Evolutionary conservation across 2,329 filamentous ascomycete genomes (phyloP), one percentile per base, ranked within the genome.

Genomic region (Teratosphaeria zuluensis): DNA sequence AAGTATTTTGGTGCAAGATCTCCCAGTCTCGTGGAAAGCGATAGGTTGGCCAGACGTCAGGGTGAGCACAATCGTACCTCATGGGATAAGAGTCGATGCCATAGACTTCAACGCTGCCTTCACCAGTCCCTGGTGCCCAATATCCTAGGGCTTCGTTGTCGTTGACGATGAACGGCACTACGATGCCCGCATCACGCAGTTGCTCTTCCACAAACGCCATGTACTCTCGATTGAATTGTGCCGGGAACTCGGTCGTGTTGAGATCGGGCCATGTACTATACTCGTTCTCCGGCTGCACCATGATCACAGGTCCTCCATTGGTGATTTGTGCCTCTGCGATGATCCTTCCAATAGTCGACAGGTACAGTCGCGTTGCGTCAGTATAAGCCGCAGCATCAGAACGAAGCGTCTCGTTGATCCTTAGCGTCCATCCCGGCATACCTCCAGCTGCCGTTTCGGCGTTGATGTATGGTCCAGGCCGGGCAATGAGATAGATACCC

Each of bases 211-310:
- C 83, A 62, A 87, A 85, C 58, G 84, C 78, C 72, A 92, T 83
- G 69, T 92, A 94, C 48, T 77, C 72, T 21, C 76, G 77, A 0
- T 75, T 77, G 0, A 80, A 76, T 0, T 80, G 77, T 65, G 90
- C 84, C 0, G 86, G 86, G 63, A 87, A 89, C 56, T 76, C 77
- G 2, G 75, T 69, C 0, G 61, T 59, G 48, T 51, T 48, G 55
- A 71, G 51, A 2, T 74, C 72, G 0, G 73, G 70, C n/a, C 80
- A 74, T 73, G 77, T 61, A 0, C 81, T 84, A 68, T 92, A 92
- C 70, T 94, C 90, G 62, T 94, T 95, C 70, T 95, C 90, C 0
- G 88, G 86, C 69, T 95, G 90, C 52, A 88, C 81, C 1, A 92
- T 75, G 60, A 95, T 89, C 6, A 95, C 80, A 0, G 89, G 89